Evolutionary conservation across 2,329 filamentous ascomycete genomes (phyloP).

Genomic region (Cladosporium sp.): DNA sequence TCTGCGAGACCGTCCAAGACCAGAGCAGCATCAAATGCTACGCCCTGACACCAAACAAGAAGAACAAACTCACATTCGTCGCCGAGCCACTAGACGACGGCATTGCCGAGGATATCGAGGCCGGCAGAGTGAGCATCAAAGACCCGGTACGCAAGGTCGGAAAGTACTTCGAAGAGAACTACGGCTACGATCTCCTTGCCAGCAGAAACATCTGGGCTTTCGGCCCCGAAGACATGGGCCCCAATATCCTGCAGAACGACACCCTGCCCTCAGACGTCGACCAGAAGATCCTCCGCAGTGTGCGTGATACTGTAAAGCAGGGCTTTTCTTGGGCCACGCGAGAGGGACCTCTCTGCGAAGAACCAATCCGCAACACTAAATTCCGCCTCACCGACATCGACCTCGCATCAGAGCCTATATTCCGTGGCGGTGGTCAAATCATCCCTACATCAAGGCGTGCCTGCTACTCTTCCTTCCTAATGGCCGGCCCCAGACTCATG

Average conservation of each 20-base stretch:
- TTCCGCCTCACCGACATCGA: slow-evolving; percentile 92
- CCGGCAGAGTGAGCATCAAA: slow-evolving; percentile 81
- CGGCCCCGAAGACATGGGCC: slow-evolving; percentile 88
- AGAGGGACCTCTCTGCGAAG: slow-evolving; percentile 95
- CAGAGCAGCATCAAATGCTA: slow-evolving; percentile 98
- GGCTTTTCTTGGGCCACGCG: slow-evolving; percentile 95
- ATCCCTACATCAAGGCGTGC: slow-evolving; percentile 91
- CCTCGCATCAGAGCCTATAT: slow-evolving; percentile 85
- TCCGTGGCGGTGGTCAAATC: slow-evolving; percentile 91
- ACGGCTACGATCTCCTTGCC: slow-evolving; percentile 93
- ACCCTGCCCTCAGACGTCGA: slow-evolving; percentile 92
- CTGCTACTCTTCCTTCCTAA: slow-evolving; percentile 93
- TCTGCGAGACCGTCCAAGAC: slow-evolving; percentile 96
- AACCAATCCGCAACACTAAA: slow-evolving; percentile 96
- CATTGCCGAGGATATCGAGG: slow-evolving; percentile 91
- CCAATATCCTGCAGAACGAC: slow-evolving; percentile 95
- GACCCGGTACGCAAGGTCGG: slow-evolving; percentile 90
- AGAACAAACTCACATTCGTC: slow-evolving; percentile 98
- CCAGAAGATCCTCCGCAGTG: slow-evolving; percentile 80
- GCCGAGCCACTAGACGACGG: slow-evolving; percentile 93
- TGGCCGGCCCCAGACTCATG: slow-evolving; percentile 95
- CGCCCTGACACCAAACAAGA: slow-evolving; percentile 96
- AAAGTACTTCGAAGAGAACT: slow-evolving; percentile 95
- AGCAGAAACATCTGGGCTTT: slow-evolving; percentile 98
- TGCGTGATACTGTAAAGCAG: slow-evolving; percentile 89